Evolutionary conservation across 345 rosid species (phyloP).

Genomic region (Populus nigra): DNA sequence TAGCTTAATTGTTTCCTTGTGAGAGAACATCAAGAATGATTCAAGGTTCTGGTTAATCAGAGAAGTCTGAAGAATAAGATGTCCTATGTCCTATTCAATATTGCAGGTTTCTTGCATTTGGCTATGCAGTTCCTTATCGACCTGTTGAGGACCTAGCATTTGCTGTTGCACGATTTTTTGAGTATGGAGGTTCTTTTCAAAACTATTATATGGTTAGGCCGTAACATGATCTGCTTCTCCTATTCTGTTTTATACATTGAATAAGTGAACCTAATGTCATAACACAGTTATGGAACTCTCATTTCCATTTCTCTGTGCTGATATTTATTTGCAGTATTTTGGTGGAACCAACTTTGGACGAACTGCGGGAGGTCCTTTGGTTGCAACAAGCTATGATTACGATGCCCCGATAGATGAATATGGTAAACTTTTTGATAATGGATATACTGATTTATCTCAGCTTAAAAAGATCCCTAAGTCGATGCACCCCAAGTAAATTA

Average conservation of each 20-base stretch:
- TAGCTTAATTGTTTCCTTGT: neutral
- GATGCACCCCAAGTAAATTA: neutral
- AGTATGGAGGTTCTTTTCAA: constrained; percentile 58
- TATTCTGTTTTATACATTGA: neutral
- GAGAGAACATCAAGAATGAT: neutral
- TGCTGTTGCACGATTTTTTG: constrained; percentile 61
- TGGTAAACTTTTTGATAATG: constrained; percentile 30
- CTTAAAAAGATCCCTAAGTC: neutral
- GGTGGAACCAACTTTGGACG: constrained; percentile 73
- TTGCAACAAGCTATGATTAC: constrained; percentile 68
- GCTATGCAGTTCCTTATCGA: constrained; percentile 60
- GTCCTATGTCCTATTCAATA: neutral
- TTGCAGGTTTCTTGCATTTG: constrained; percentile 56
- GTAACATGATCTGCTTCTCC: neutral
- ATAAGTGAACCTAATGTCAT: neutral
- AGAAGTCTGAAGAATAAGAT: neutral
- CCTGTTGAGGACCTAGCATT: constrained; percentile 74
- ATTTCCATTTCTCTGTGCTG: constrained; percentile 1
- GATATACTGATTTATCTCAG: neutral
- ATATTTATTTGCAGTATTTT: constrained; percentile 46
- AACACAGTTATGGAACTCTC: neutral
- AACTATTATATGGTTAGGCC: constrained; percentile 63
- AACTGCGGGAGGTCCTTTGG: constrained; percentile 63
- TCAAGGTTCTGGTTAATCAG: neutral
- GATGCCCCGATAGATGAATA: constrained; percentile 75